Evolutionary conservation across 2,329 filamentous ascomycete genomes (phyloP), one percentile per base, ranked within the genome.

Genomic region (Beauveria brongniartii): DNA sequence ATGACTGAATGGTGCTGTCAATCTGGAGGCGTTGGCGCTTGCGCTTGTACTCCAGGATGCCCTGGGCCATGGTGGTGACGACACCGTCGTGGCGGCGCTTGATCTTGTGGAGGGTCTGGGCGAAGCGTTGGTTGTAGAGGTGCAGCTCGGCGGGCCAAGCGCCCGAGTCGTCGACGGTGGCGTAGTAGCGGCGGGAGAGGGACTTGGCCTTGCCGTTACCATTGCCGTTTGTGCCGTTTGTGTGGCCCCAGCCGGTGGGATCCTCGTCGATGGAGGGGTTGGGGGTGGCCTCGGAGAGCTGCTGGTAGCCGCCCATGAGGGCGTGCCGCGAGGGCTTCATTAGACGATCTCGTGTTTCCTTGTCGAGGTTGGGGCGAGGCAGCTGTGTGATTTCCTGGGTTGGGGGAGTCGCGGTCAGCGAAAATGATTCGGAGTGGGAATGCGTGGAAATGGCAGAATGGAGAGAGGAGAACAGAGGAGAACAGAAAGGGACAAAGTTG

Each of bases 1-100:
- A 99, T 60, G 91, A 88, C 74, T 99, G 94, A 63, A 99, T 97
- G 68, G 92, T 95, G 73, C 92, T 88, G 76, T 97, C 94, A 70
- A 99, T 99, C 72, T 97, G 94, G 88, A 97, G 94, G 59, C 94
- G 87, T 81, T 99, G 94, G 64, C 92, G 86, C 72, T 89, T 93
- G 61, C 93, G 90, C 79, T 99, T 99, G 82, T 96, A 99, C 77
- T 99, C 94, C 62, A 97, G 83, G 67, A 99, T 97, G 63, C 94
- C 94, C 75, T 99, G 93, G 6, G 94, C 94, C 76, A 99, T 94
- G 8, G 94, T 99, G 20, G 94, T 99, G 54, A 99, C 94, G 64
- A 99, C 94, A 69, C 93, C 88, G 74, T 99, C 94, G 77, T 99
- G 94, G 70, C 94, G 83, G 73, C 92, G 82, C 80, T 99, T 99